phyloP scores from a whole-genome alignment of 352 stramenopile genomes.

The Phytophthora ohioensis region DNA sequence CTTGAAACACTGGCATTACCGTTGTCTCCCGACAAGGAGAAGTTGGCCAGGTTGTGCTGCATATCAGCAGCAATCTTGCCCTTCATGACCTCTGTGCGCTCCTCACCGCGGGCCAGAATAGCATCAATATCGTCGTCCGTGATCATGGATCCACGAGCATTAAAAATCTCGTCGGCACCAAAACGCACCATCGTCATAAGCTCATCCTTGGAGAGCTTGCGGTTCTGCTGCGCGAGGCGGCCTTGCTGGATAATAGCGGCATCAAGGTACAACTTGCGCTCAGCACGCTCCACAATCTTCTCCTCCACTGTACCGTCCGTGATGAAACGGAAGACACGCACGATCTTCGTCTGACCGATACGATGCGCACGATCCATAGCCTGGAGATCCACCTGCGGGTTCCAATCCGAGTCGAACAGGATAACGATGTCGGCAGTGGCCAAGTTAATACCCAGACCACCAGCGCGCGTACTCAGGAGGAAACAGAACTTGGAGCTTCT shows the following conservation, averaged over 20 bases:
- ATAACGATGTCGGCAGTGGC: conserved; percentile 99
- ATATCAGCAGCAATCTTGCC: conserved; percentile 91
- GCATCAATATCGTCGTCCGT: conserved; percentile 94
- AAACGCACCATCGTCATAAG: conserved; percentile 98
- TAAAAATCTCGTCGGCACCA: conserved; percentile 91
- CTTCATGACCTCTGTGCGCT: conserved; percentile 92
- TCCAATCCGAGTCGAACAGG: conserved; percentile 98
- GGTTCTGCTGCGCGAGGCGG: conserved; percentile 93
- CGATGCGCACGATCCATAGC: conserved; percentile 98
- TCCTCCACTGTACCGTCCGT: conserved; percentile 98
- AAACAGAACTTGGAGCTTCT: conserved; percentile 98
- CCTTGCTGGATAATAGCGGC: conserved; percentile 99
- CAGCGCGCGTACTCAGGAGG: conserved; percentile 96
- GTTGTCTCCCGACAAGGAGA: conserved; percentile 93
- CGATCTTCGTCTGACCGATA: conserved; percentile 98
- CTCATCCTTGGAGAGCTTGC: conserved; percentile 96
- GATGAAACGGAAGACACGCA: conserved; percentile 99
- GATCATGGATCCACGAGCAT: conserved; percentile 88
- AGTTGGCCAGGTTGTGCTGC: conserved; percentile 97
- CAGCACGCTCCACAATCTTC: conserved; percentile 98
- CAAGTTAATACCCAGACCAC: conserved; percentile 98
- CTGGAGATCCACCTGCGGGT: conserved; percentile 98
- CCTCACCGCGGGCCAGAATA: conserved; percentile 91
- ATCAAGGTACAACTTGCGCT: conserved; percentile 98
- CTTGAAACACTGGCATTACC: conserved; percentile 73